Evolutionary conservation across 495 filamentous ascomycete species (phyloP).

Genomic region (Pseudevernia furfuracea): DNA sequence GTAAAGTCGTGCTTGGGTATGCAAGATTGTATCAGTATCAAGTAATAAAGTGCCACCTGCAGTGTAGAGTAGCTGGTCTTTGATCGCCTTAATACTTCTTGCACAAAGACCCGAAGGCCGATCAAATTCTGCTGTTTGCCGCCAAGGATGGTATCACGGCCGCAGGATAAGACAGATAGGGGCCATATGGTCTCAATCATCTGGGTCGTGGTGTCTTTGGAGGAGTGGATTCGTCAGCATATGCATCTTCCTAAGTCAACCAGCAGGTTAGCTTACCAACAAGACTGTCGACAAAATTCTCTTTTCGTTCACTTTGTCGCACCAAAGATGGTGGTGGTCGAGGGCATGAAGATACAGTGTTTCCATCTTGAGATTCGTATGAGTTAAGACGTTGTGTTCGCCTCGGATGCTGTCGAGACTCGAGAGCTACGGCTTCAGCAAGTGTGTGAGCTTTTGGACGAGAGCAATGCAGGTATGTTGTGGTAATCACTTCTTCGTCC

Average conservation of each 20-base stretch:
- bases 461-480: slow-evolving; percentile 1
- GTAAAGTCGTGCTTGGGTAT: slow-evolving; percentile 78
- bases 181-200: slow-evolving; percentile 98
- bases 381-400: slow-evolving; percentile 51
- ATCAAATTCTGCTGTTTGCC: slow-evolving; percentile 58
- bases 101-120: slow-evolving; percentile 89
- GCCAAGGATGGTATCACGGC: slow-evolving; percentile 40
- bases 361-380: slow-evolving; percentile 34
- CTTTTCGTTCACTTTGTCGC: slow-evolving; percentile 87
- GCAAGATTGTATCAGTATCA: slow-evolving; percentile 87
- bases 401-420: slow-evolving; percentile 74
- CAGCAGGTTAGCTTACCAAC: slow-evolving; percentile 70
- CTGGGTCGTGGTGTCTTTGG: slow-evolving; percentile 87
- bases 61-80: slow-evolving; percentile 95
- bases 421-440: slow-evolving; percentile 49
- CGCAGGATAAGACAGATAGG: slow-evolving; percentile 43
- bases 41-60: slow-evolving; percentile 93
- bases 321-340: slow-evolving; percentile 73
- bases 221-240: slow-evolving; percentile 26
- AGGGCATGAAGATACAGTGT: slow-evolving; percentile 43
- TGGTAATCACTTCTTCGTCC: slow-evolving; percentile 10
- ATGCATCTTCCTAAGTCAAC: slow-evolving; percentile 23
- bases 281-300: slow-evolving; percentile 93
- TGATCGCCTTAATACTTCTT: slow-evolving; percentile 90
- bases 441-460: slow-evolving; percentile 16